A percentile compares a stretch with the other conserved stretches of the same genome.
Evolutionary conservation across 1,139 yeast genomes (phyloP).

Genomic region (Debaryomyces psychrophilus): DNA sequence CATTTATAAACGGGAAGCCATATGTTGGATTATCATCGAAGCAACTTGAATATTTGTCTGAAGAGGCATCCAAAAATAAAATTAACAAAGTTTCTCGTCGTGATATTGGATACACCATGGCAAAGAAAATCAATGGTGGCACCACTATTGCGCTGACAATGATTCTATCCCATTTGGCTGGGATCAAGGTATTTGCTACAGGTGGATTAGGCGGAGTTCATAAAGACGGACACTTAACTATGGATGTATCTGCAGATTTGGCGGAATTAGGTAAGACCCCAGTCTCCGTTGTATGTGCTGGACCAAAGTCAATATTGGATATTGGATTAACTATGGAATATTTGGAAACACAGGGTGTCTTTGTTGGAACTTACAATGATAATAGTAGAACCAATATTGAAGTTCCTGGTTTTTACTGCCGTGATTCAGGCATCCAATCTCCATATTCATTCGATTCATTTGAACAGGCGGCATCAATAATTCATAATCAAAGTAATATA

Average conservation of each 20-base stretch:
- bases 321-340: constrained; percentile 82
- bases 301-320: constrained; percentile 86
- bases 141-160: constrained; percentile 91
- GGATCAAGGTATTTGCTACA: constrained; percentile 85
- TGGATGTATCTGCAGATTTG: constrained; percentile 87
- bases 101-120: constrained; percentile 76
- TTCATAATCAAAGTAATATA: constrained; percentile 52
- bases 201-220: constrained; percentile 97
- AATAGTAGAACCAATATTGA: constrained; percentile 29
- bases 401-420: constrained; percentile 83
- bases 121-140: constrained; percentile 69
- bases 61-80: constrained; percentile 27
- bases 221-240: constrained; percentile 69
- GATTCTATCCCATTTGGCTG: constrained; percentile 76
- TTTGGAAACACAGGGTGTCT: constrained; percentile 84
- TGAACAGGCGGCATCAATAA: constrained; percentile 62
- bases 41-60: constrained; percentile 58
- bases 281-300: constrained; percentile 87
- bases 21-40: constrained; percentile 58
- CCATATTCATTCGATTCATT: constrained; percentile 64
- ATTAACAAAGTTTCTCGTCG: constrained; percentile 75
- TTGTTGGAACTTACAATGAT: constrained; percentile 55
- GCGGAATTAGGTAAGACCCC: constrained; percentile 84
- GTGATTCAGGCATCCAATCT: constrained; percentile 73
- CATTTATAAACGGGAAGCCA: constrained; percentile 72